These are phyloP conservation scores for Eucalyptus urophylla DNA, from an alignment of 345 rosid genomes.

Conservation along the genomic window DNA sequence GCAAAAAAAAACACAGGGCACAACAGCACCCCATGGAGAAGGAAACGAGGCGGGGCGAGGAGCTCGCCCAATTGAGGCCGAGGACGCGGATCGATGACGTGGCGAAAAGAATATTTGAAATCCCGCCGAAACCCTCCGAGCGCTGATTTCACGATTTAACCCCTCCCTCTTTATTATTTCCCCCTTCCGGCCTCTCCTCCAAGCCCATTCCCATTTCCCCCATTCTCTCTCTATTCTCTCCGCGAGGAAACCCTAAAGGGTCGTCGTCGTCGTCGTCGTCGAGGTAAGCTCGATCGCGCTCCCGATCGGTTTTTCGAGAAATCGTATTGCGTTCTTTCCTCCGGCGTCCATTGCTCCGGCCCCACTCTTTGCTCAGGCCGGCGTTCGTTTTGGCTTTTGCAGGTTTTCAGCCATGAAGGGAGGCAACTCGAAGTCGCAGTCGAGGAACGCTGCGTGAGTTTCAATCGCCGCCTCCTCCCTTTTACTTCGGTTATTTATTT, in stretches of 20 bases:
- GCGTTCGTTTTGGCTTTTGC: constrained; percentile 1
- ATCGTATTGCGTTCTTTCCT: background rate
- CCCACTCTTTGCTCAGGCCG: background rate
- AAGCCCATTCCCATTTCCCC: background rate
- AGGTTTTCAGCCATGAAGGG: constrained; percentile 74
- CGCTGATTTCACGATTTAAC: constrained; percentile 37
- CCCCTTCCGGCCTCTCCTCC: background rate
- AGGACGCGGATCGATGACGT: constrained; percentile 57
- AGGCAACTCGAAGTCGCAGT: constrained; percentile 69
- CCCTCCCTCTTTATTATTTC: constrained; percentile 38
- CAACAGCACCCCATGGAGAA: background rate
- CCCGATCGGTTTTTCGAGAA: background rate
- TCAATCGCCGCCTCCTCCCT: background rate
- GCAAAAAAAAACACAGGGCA: background rate
- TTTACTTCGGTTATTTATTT: background rate
- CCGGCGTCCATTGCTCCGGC: background rate
- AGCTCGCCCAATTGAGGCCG: background rate
- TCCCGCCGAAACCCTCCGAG: constrained; percentile 69
- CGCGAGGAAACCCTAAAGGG: constrained; percentile 1
- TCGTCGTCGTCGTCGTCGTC: background rate
- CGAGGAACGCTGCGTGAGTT: constrained; percentile 65
- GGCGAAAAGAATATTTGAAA: constrained; percentile 23
- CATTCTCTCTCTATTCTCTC: background rate
- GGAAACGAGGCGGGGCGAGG: background rate
- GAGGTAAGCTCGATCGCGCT: constrained; percentile 3